Base-by-base conservation (phyloP, 2,329 filamentous ascomycete genomes). In the Trichoderma asperellum region DNA sequence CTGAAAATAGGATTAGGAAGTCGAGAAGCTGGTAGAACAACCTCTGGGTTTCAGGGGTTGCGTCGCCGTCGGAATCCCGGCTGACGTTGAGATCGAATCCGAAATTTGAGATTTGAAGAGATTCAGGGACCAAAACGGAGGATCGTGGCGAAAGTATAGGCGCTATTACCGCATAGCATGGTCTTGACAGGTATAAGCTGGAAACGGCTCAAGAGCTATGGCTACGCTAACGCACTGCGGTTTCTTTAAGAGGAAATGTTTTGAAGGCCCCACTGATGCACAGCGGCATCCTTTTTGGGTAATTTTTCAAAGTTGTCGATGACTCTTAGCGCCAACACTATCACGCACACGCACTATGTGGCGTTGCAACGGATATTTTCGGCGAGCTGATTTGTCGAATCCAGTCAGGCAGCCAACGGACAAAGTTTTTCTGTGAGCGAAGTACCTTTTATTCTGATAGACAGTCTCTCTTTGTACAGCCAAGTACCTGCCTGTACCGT, bases 221-320 rank as follows among this genome's bases (percentile, higher is more conserved):
- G 24, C 3, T 2, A 43, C 6, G 35, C 61, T 55, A 64, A 56
- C 55, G 49, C 52, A n/a, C 12, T 56, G 49, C 61, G 24, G 10
- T 64, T 64, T 40, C 61, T 64, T 5, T 32, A 64, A n/a, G 5
- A 29, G 61, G 61, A 43, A 64, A 64, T 53, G 2, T 64, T 64
- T 40, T 21, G 5, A 24, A 56, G 10, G 14, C 2, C 10, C 18
- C 18, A 35, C 49, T 29, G 40, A 64, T 40, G 61, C 34, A 55
- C 27, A n/a, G 61, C 61, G 24, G 16, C 18, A 52, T 55, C 49
- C 18, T 2, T 5, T 29, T 55, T 18, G 16, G 49, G 49, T n/a
- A 64, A 40, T 52, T 32, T 7, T n/a, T 16, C 10, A 40, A 21
- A 55, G 16, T 27, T 56, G 61, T 21, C 43, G 40, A 24, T 64